Evolutionary conservation across 2,329 filamentous ascomycete species (phyloP).

Genomic region (Claviceps arundinis): DNA sequence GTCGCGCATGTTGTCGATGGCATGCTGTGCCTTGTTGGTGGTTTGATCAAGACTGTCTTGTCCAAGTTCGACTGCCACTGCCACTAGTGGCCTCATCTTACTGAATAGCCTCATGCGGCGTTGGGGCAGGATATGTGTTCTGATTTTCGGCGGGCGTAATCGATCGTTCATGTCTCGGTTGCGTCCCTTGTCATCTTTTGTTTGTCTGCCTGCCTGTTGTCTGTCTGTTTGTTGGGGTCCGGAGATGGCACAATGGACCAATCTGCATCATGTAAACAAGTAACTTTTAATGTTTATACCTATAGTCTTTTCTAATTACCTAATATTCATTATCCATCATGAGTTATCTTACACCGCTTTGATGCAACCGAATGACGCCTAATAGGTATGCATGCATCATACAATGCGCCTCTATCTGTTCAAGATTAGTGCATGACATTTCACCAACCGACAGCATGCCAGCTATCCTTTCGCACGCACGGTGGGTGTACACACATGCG

Average conservation of each 20-base stretch:
- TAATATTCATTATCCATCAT: neutral
- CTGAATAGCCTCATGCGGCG: neutral
- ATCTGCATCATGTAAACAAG: conserved; percentile 7
- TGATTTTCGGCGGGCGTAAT: neutral
- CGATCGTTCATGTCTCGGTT: neutral
- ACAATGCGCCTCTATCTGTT: too few relatives aligned
- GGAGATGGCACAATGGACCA: neutral
- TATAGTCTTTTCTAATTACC: neutral
- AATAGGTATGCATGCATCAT: too few relatives aligned
- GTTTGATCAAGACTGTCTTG: conserved; percentile 17
- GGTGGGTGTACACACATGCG: too few relatives aligned
- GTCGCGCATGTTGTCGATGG: conserved; percentile 15
- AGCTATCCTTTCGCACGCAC: too few relatives aligned
- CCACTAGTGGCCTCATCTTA: conserved; percentile 7
- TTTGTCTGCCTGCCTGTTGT: neutral
- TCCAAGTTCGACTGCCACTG: conserved; percentile 21
- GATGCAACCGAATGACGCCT: too few relatives aligned
- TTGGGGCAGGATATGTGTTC: too few relatives aligned
- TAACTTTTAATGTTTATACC: neutral
- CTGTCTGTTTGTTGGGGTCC: too few relatives aligned
- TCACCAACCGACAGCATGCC: too few relatives aligned
- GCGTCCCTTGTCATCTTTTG: neutral
- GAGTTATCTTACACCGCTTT: too few relatives aligned
- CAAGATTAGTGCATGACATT: too few relatives aligned
- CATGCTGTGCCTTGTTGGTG: conserved; percentile 21